A percentile compares a stretch with the other conserved stretches of the same genome.
Evolutionary conservation across 345 rosid species (phyloP).

Genomic region (Cardamine occulta): DNA sequence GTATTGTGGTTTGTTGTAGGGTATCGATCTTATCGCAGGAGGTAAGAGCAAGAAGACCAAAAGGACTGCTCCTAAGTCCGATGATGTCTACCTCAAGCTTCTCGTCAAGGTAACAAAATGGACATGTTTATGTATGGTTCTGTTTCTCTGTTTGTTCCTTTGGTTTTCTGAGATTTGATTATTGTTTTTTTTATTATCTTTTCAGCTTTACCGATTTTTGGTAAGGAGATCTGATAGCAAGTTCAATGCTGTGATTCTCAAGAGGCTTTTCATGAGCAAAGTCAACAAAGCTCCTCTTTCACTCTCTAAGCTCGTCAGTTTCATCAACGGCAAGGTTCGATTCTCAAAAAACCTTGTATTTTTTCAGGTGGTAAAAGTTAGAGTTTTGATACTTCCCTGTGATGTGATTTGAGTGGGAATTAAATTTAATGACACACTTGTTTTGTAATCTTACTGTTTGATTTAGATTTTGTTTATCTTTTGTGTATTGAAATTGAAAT

Average conservation of each 20-base stretch:
- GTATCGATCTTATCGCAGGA: slow-evolving; percentile 89
- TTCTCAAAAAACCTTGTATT: background rate
- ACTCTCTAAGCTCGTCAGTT: slow-evolving; percentile 67
- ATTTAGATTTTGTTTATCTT: no score
- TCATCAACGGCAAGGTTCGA: slow-evolving; percentile 74
- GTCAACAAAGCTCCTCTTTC: slow-evolving; percentile 87
- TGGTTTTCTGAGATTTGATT: background rate
- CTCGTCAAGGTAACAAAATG: slow-evolving; percentile 74
- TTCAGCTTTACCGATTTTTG: slow-evolving; percentile 80
- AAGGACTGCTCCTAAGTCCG: slow-evolving; percentile 82
- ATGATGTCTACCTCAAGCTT: slow-evolving; percentile 93
- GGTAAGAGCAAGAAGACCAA: slow-evolving; percentile 94
- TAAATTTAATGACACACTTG: no score
- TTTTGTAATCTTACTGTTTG: no score
- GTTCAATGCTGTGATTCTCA: slow-evolving; percentile 88
- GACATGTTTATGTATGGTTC: background rate
- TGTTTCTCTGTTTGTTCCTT: background rate
- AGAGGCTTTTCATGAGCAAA: slow-evolving; percentile 97
- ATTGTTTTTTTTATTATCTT: background rate
- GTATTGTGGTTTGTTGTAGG: slow-evolving; percentile 50
- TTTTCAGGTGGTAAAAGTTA: background rate
- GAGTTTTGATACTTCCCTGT: background rate
- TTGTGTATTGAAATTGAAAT: background rate
- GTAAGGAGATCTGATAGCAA: slow-evolving; percentile 89
- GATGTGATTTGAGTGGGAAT: background rate